These are phyloP conservation scores for Fusarium floridanum DNA, from an alignment of 2,329 filamentous ascomycete genomes.

Conservation along the genomic window DNA sequence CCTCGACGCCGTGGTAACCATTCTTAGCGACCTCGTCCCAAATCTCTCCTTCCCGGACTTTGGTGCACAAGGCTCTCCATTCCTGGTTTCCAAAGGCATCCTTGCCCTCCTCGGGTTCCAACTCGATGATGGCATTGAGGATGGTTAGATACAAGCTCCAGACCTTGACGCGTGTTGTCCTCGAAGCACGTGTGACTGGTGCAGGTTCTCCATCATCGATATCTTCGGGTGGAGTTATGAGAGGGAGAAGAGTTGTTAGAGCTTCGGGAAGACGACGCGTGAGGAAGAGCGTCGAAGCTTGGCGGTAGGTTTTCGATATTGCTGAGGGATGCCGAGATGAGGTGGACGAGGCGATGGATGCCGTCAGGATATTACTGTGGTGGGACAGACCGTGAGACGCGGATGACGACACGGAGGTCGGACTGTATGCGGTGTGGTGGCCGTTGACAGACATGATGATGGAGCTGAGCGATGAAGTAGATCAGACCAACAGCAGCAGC, in stretches of 20 bases:
- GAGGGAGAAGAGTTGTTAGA: conserved; percentile 83
- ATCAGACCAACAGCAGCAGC: conserved; percentile 15
- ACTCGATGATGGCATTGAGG: conserved; percentile 88
- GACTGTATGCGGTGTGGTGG: conserved; percentile 59
- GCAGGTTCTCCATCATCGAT: conserved; percentile 69
- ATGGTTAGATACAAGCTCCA: conserved; percentile 98
- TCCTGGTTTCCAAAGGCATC: conserved; percentile 85
- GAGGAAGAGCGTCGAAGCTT: conserved; percentile 92
- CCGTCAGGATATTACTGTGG: conserved; percentile 65
- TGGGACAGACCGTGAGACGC: conserved; percentile 61
- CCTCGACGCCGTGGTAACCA: conserved; percentile 90
- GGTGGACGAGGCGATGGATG: conserved; percentile 75
- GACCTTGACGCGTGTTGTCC: conserved; percentile 89
- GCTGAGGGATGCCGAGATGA: conserved; percentile 74
- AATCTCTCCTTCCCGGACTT: conserved; percentile 89
- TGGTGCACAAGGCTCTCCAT: conserved; percentile 85
- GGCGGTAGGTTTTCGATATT: conserved; percentile 93
- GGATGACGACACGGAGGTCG: conserved; percentile 54
- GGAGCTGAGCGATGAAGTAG: conserved; percentile 7
- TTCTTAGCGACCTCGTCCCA: conserved; percentile 93
- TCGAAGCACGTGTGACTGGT: conserved; percentile 83
- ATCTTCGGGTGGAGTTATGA: conserved; percentile 74
- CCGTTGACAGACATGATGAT: conserved; percentile 60
- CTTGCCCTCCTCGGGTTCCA: conserved; percentile 92
- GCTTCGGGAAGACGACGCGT: conserved; percentile 94